Conservation (phyloP, 495 filamentous ascomycete species). For the Penicillium bialowiezense region DNA sequence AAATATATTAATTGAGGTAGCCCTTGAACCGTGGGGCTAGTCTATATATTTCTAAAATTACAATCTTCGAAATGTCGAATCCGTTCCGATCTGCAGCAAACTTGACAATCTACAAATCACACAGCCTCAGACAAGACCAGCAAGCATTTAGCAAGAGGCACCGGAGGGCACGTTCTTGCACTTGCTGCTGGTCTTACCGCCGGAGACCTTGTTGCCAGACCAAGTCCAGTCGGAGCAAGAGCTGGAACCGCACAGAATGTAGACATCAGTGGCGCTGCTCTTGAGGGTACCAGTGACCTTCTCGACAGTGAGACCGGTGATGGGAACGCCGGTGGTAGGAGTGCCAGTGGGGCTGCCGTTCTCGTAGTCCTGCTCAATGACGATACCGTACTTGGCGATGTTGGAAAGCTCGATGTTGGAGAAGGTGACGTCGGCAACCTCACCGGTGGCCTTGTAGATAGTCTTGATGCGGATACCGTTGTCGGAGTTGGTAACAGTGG, state of each 20-base stretch:
- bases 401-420: slow-evolving; percentile 53
- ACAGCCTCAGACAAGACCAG: not conserved
- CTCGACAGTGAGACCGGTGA: slow-evolving; percentile 55
- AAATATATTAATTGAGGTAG: too few relatives aligned
- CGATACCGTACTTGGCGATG: slow-evolving; percentile 61
- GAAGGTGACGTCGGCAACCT: slow-evolving; percentile 58
- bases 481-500: slow-evolving; percentile 49
- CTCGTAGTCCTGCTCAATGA: slow-evolving; percentile 69
- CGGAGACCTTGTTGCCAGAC: slow-evolving; percentile 42
- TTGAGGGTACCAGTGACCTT: slow-evolving; percentile 51
- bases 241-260: slow-evolving; percentile 53
- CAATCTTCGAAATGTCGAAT: not conserved
- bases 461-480: slow-evolving; percentile 68
- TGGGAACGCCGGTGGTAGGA: slow-evolving; percentile 59
- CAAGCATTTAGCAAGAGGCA: slow-evolving; percentile 35
- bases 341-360: slow-evolving; percentile 60
- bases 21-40: too few relatives aligned
- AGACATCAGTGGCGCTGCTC: slow-evolving; percentile 41
- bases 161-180: slow-evolving; percentile 44
- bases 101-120: not conserved
- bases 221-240: slow-evolving; percentile 49
- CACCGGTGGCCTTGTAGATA: slow-evolving; percentile 53
- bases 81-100: not conserved
- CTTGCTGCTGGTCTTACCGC: slow-evolving; percentile 41
- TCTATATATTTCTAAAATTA: not conserved